Percentiles rank a stretch among this genome's conserved stretches.
Conservation (phyloP, 2,329 filamentous ascomycete species). For the Pleoardoris graminearum region DNA sequence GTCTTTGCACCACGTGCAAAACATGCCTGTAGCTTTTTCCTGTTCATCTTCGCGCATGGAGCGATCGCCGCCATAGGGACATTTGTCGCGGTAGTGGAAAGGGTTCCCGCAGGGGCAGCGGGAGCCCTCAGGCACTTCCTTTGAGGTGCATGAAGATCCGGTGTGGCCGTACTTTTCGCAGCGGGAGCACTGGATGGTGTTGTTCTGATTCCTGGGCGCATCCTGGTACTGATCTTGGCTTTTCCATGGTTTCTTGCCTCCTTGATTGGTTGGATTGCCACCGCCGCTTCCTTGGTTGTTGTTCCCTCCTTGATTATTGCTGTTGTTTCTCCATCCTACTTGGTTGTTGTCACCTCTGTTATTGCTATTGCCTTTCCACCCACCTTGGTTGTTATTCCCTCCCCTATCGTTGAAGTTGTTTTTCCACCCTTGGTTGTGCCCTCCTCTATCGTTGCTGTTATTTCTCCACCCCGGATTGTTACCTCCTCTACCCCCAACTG, state of each 20-base stretch:
- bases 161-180: constrained; percentile 10
- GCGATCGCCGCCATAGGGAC: constrained; percentile 9
- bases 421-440: no score
- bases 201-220: not conserved
- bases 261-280: no score
- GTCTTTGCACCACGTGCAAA: constrained; percentile 20
- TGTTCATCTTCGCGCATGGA: not conserved
- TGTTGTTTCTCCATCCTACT: constrained; percentile 8
- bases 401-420: no score
- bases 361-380: constrained; percentile 8
- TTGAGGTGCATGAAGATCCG: constrained; percentile 6
- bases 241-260: no score
- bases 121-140: constrained; percentile 9
- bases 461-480: no score
- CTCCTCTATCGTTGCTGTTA: no score
- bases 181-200: not conserved
- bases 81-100: constrained; percentile 12
- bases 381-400: constrained; percentile 2
- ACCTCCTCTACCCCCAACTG: no score
- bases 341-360: constrained; percentile 2
- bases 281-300: no score
- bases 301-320: no score
- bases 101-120: constrained; percentile 12
- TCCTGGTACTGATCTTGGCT: not conserved
- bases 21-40: constrained; percentile 1